Conservation (phyloP, 164 flowering plant genomes). For the Nelumbo lutea region DNA sequence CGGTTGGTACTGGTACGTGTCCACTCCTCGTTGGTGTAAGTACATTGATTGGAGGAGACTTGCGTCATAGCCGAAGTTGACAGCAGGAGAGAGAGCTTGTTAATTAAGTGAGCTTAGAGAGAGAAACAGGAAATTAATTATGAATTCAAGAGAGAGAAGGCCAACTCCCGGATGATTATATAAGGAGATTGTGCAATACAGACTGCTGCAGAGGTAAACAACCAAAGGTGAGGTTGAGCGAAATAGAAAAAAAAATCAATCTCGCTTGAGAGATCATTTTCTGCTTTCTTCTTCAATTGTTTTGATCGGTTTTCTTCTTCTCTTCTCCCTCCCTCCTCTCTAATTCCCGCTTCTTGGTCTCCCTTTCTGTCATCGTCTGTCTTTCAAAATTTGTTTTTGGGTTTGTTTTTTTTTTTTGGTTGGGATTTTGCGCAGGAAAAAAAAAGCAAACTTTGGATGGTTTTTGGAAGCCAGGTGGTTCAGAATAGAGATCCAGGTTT, state of each 20-base stretch:
- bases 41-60: no score
- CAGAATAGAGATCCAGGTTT: conserved; percentile 58
- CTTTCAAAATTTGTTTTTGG: conserved; percentile 28
- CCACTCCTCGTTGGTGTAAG: neutral
- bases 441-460: conserved; percentile 37
- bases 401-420: conserved; percentile 27
- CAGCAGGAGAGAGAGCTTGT: no score
- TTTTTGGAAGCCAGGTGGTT: conserved; percentile 47
- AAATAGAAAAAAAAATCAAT: neutral
- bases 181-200: neutral
- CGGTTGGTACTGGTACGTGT: neutral
- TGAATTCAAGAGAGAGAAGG: neutral
- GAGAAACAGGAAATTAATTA: neutral
- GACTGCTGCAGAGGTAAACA: neutral
- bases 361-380: conserved; percentile 75
- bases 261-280: neutral
- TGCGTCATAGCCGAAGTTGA: no score
- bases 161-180: neutral
- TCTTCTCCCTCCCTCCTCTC: conserved; percentile 12
- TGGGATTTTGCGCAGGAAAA: conserved; percentile 26
- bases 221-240: neutral
- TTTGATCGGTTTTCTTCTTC: conserved; percentile 8
- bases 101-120: neutral
- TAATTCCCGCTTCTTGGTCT: conserved; percentile 57
- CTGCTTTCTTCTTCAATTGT: neutral